A percentile compares a stretch with the other conserved stretches of the same genome.
Evolutionary conservation across 1,284 basidiomycete genomes (phyloP).

Genomic region (Apiotrichum sp.): DNA sequence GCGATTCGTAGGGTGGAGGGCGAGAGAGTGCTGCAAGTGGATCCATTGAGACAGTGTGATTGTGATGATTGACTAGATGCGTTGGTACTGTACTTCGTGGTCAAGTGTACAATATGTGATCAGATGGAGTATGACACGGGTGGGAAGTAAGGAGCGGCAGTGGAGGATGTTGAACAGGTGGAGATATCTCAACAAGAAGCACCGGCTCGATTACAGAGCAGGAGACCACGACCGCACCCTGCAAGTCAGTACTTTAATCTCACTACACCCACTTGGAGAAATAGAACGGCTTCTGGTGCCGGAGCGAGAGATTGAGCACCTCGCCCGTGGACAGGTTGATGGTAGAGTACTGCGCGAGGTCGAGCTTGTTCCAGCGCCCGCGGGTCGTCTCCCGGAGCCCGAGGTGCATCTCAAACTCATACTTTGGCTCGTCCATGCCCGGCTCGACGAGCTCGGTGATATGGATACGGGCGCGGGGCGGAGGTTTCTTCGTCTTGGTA

Average conservation of each 20-base stretch:
- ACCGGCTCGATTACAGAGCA: conserved; percentile 1
- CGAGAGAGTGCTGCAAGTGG: too few species aligned
- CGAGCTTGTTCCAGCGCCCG: conserved; percentile 81
- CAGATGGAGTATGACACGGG: too few species aligned
- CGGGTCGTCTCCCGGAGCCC: conserved; percentile 67
- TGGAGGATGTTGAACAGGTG: too few species aligned
- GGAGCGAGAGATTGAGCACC: conserved; percentile 62
- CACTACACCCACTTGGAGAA: conserved; percentile 62
- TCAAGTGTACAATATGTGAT: too few species aligned
- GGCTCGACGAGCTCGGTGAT: conserved; percentile 43
- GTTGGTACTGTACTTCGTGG: too few species aligned
- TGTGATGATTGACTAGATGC: too few species aligned
- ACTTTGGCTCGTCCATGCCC: conserved; percentile 50
- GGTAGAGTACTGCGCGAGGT: conserved; percentile 66
- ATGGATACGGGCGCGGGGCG: conserved; percentile 16
- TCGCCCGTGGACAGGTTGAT: conserved; percentile 71
- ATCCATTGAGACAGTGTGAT: too few species aligned
- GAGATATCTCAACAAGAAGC: background rate
- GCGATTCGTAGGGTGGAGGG: background rate
- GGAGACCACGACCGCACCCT: conserved; percentile 20
- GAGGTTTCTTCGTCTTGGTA: background rate
- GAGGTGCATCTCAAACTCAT: conserved; percentile 80
- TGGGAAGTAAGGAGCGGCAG: too few species aligned
- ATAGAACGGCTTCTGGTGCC: conserved; percentile 82
- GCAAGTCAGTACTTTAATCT: too few species aligned